Evolutionary conservation across 371 early-diverging fungal genomes (phyloP).

Genomic region (Zychaea mexicana): DNA sequence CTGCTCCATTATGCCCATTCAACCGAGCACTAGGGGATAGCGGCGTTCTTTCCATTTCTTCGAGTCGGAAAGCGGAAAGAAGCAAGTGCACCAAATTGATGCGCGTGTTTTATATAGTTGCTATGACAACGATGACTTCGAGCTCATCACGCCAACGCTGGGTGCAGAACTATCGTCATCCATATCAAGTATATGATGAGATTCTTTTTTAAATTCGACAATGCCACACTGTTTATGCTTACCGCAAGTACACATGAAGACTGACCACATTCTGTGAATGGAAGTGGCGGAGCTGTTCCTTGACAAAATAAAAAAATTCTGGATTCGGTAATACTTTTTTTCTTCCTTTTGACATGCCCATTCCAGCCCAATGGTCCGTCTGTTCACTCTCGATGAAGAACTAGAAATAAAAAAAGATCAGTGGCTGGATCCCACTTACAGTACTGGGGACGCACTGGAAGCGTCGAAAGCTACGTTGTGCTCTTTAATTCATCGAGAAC

Average conservation of each 20-base stretch:
- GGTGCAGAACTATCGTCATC: too few species aligned
- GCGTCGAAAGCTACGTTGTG: background rate
- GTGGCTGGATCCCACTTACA: background rate
- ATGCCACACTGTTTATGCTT: too few species aligned
- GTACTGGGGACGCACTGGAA: background rate
- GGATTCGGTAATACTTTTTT: background rate
- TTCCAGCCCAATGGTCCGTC: background rate
- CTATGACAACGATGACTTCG: too few species aligned
- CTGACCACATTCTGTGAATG: background rate
- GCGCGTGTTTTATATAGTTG: background rate
- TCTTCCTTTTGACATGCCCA: background rate
- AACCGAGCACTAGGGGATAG: constrained; percentile 13
- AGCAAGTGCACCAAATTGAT: background rate
- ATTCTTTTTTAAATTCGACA: too few species aligned
- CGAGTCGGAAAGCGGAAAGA: background rate
- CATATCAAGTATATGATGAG: too few species aligned
- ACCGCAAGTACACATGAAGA: too few species aligned
- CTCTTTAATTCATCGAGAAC: background rate
- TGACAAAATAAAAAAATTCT: background rate
- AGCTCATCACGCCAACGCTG: too few species aligned
- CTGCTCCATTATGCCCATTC: constrained; percentile 18
- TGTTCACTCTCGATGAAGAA: background rate
- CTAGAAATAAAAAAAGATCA: background rate
- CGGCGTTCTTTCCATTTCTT: background rate
- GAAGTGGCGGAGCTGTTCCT: background rate